Conservation (phyloP, 805 yeast genomes). For the Candida berthetii region DNA sequence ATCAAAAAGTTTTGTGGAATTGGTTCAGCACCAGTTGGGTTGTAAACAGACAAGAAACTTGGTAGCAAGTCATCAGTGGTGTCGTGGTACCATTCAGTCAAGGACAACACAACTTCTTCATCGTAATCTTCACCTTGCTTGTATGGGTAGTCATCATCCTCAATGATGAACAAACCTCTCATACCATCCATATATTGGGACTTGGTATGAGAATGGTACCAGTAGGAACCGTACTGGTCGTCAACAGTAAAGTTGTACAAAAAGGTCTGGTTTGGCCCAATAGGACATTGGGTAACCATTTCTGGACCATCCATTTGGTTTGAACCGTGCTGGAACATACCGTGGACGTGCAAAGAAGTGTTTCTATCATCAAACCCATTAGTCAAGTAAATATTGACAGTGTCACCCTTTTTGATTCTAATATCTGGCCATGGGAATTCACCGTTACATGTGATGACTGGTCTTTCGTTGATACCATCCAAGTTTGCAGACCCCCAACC, state of each 20-base stretch:
- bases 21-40: constrained; percentile 99
- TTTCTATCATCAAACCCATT: constrained; percentile 65
- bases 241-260: constrained; percentile 85
- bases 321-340: constrained; percentile 70
- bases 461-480: constrained; percentile 33
- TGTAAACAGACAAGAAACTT: constrained; percentile 60
- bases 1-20: constrained; percentile 76
- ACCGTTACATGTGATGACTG: constrained; percentile 39
- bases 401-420: constrained; percentile 73
- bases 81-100: constrained; percentile 88
- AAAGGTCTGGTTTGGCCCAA: constrained; percentile 69
- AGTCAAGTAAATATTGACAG: constrained; percentile 61
- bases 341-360: constrained; percentile 91
- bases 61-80: constrained; percentile 40
- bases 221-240: constrained; percentile 79
- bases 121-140: constrained; percentile 48
- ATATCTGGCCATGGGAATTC: constrained; percentile 84
- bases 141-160: constrained; percentile 58
- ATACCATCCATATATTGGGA: constrained; percentile 95
- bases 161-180: constrained; percentile 74
- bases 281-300: constrained; percentile 85
- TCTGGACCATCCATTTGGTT: constrained; percentile 89
- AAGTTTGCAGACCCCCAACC: constrained; percentile 45
- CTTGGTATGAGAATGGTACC: constrained; percentile 94
- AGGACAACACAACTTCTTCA: constrained; percentile 63